Evolutionary conservation across 495 filamentous ascomycete species (phyloP), one percentile per base, ranked within the genome.

Genomic region (Bacidia gigantensis): DNA sequence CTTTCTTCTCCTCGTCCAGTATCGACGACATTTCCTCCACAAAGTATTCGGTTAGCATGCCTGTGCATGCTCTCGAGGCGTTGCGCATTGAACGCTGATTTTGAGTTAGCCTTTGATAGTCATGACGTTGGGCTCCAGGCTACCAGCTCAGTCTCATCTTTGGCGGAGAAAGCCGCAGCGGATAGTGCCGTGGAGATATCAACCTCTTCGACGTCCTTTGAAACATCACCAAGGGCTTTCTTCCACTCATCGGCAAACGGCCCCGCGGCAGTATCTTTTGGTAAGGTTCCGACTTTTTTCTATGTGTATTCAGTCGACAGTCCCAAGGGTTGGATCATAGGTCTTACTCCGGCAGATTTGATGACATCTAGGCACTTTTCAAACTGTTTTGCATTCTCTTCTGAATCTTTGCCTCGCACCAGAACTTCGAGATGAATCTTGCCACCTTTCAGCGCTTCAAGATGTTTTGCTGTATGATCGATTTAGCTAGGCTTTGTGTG

Each of bases 161-260:
- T 99, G 54, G 95, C 78, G n/a, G 93, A 81, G 63, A 99, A 83
- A 26, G 86, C 87, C 41, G 80, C 81, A 0, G 77, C 66, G 11
- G 89, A 97, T 53, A 99, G 72, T 3, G 87, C 90, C 12, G 76
- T 68, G 10, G 83, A 71, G 51, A 95, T 83, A 59, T 99, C 93
- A 23, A 95, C 81, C 63, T 95, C 84, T 65, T 97, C 89, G 5
- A 85, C 65, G 48, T 95, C 89, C 60, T 87, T 83, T 35, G 81
- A 82, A 55, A 86, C 77, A 2, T 84, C 81, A 18, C 69, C 72
- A 59, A 83, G 89, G 3, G 79, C 67, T 58, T 84, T 85, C 69
- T 86, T 92, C 92, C 92, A 99, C 60, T 96, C 92, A 56, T 94
- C 90, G 60, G 87, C 81, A 63, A 99, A 96, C 3, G 89, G 88